Evolutionary conservation across 108 stramenopile species (phyloP).

Genomic region (Aureococcus anophagefferens): DNA sequence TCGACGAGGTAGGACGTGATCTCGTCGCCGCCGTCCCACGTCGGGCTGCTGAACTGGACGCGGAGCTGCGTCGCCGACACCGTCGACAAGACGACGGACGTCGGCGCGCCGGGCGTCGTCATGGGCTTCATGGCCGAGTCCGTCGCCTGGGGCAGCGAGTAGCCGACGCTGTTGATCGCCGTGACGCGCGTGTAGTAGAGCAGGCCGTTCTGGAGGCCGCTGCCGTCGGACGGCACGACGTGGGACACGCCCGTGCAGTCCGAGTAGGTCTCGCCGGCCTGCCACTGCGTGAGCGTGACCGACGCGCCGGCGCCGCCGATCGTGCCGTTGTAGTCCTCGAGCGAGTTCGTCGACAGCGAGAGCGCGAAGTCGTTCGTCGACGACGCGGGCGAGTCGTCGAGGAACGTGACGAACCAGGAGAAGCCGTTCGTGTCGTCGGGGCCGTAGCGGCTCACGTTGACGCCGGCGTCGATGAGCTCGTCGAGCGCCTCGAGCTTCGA

Average conservation of each 20-base stretch:
- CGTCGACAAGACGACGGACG: conserved; percentile 54
- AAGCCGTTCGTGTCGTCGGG: conserved; percentile 42
- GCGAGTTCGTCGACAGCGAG: conserved; percentile 30
- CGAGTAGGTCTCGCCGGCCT: conserved; percentile 39
- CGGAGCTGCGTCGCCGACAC: conserved; percentile 53
- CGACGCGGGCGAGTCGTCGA: conserved; percentile 50
- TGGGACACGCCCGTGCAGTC: conserved; percentile 43
- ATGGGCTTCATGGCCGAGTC: conserved; percentile 39
- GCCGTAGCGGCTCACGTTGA: conserved; percentile 57
- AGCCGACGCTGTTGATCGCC: conserved; percentile 61
- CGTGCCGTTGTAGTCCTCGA: conserved; percentile 13
- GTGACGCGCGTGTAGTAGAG: conserved; percentile 66
- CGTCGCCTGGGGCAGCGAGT: conserved; percentile 43
- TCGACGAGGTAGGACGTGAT: conserved; percentile 62
- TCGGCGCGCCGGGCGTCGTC: conserved; percentile 60
- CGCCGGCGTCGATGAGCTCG: conserved; percentile 43
- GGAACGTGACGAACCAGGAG: conserved; percentile 66
- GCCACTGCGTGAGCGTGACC: conserved; percentile 26
- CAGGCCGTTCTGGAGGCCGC: conserved; percentile 55
- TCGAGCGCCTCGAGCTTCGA: conserved; percentile 51
- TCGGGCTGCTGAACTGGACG: conserved; percentile 57
- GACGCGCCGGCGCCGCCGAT: conserved; percentile 15
- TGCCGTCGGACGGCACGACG: conserved; percentile 44
- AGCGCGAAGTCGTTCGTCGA: conserved; percentile 44
- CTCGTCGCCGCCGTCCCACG: conserved; percentile 64